A percentile compares a stretch with the other conserved stretches of the same genome.
phyloP scores from a whole-genome alignment of 352 stramenopile genomes.

The Pythium dissimile region DNA sequence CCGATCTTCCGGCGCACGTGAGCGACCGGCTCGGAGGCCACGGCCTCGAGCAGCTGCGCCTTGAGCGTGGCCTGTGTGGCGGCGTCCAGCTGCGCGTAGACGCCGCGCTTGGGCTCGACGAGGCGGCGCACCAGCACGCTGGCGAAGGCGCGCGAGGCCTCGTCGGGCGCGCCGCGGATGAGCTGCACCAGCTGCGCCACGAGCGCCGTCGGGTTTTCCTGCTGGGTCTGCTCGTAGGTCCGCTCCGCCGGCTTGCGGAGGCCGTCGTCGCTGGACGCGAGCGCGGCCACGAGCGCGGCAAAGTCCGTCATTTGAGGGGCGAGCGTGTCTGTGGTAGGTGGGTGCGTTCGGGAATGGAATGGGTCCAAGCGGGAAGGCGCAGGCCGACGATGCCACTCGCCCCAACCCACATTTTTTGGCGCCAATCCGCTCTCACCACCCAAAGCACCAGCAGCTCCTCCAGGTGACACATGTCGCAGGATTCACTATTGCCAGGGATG shows the following conservation, averaged over 20 bases:
- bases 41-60: constrained; percentile 65
- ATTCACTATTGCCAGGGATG: background rate
- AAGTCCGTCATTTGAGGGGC: constrained; percentile 58
- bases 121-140: constrained; percentile 76
- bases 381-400: no score
- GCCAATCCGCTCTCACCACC: constrained; percentile 14
- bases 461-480: constrained; percentile 4
- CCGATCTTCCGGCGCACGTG: constrained; percentile 82
- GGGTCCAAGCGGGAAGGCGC: constrained; percentile 1
- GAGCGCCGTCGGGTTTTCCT: constrained; percentile 56
- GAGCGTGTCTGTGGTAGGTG: no score
- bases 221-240: constrained; percentile 70
- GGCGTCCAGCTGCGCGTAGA: constrained; percentile 63
- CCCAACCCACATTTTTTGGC: background rate
- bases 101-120: constrained; percentile 59
- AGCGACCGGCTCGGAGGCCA: constrained; percentile 57
- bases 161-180: constrained; percentile 49
- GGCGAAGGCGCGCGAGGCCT: constrained; percentile 66
- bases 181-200: constrained; percentile 68
- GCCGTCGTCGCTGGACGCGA: constrained; percentile 74
- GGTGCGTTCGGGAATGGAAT: no score
- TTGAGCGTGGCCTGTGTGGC: constrained; percentile 56
- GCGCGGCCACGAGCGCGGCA: constrained; percentile 60
- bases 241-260: constrained; percentile 71
- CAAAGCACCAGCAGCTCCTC: constrained; percentile 9